Percentiles rank a stretch among this genome's conserved stretches.
These are phyloP conservation scores for Myxozyma mucilagina DNA, from an alignment of 805 yeast species.

Conservation along the genomic window DNA sequence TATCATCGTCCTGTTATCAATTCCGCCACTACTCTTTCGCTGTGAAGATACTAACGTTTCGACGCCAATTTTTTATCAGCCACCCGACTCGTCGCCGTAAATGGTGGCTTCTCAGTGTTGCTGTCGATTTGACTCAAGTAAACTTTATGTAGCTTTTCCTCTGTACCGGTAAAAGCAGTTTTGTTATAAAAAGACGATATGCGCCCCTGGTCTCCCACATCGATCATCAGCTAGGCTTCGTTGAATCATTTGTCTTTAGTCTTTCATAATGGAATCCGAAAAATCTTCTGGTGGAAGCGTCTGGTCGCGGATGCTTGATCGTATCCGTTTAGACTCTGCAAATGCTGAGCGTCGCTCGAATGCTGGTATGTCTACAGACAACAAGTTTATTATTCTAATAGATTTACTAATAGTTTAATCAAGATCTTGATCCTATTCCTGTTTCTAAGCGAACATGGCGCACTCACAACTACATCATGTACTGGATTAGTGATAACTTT, in stretches of 20 bases:
- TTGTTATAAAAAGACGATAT: background rate
- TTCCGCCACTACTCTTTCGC: no score
- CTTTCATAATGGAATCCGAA: background rate
- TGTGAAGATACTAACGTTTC: no score
- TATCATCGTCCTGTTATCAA: background rate
- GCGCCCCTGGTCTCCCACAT: background rate
- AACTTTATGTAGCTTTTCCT: background rate
- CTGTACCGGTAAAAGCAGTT: background rate
- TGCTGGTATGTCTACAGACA: conserved; percentile 3
- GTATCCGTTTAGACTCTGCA: conserved; percentile 15
- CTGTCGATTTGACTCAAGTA: background rate
- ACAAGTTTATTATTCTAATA: background rate
- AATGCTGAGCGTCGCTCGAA: conserved; percentile 9
- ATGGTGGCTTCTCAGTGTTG: background rate
- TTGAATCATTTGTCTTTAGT: no score
- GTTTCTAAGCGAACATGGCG: conserved; percentile 50
- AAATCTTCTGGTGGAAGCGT: conserved; percentile 1
- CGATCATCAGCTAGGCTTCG: background rate
- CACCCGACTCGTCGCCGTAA: background rate
- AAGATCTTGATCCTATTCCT: conserved; percentile 31
- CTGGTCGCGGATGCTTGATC: conserved; percentile 18
- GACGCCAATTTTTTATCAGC: background rate
- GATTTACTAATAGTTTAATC: background rate
- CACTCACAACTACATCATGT: conserved; percentile 43
- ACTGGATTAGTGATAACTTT: conserved; percentile 35